Evolutionary conservation across 2,329 filamentous ascomycete species (phyloP).

Genomic region (Microascus cirrosus): DNA sequence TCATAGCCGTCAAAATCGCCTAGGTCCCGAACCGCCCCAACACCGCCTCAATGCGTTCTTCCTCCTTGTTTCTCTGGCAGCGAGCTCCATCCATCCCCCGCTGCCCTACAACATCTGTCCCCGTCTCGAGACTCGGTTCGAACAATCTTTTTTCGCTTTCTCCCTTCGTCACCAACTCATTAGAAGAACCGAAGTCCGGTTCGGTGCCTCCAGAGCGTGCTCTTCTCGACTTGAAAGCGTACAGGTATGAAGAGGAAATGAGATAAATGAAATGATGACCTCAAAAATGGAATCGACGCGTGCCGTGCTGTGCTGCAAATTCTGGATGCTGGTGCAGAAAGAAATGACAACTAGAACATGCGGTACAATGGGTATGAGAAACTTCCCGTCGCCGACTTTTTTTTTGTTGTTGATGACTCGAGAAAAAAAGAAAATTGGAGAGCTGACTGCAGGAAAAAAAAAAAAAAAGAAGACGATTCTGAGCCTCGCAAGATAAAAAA

Average conservation of each 20-base stretch:
- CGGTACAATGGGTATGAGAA: conserved; percentile 21
- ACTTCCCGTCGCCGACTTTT: conserved; percentile 20
- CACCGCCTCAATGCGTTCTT: too few species aligned
- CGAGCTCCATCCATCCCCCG: neutral
- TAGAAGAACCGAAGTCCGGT: conserved; percentile 1
- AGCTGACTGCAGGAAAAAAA: conserved; percentile 11
- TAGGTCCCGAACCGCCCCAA: too few species aligned
- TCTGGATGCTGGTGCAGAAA: conserved; percentile 9
- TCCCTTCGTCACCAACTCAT: neutral
- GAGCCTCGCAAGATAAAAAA: conserved; percentile 15
- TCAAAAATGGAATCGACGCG: neutral
- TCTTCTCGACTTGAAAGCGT: neutral
- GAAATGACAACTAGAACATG: conserved; percentile 11
- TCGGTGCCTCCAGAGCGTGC: neutral
- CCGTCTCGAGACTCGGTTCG: neutral
- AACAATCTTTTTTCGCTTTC: neutral
- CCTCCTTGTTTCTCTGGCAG: neutral
- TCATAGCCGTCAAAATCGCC: too few species aligned
- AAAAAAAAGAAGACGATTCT: conserved; percentile 11
- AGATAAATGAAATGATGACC: conserved; percentile 2
- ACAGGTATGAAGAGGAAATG: conserved; percentile 1
- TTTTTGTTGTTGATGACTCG: conserved; percentile 14
- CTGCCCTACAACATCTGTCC: neutral
- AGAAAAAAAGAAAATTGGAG: conserved; percentile 15
- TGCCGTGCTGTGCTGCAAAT: conserved; percentile 6